A percentile compares a stretch with the other conserved stretches of the same genome.
Evolutionary conservation across 2,329 filamentous ascomycete genomes (phyloP).

Genomic region (Cordyceps pruinosa): DNA sequence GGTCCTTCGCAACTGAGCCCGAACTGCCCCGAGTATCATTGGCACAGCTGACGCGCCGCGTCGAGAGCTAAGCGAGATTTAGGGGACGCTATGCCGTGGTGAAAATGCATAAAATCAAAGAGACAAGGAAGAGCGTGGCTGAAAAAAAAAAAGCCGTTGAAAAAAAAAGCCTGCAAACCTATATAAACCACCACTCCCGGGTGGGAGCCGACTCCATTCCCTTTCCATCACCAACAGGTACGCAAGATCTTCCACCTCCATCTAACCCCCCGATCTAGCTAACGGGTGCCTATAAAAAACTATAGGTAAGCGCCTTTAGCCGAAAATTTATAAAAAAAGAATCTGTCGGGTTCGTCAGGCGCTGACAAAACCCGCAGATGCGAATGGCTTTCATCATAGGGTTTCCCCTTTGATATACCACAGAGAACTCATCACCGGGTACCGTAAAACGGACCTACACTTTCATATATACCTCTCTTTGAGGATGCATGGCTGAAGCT

Average conservation of each 20-base stretch:
- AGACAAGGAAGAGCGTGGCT: not conserved
- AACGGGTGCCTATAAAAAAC: not conserved
- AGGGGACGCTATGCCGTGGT: not conserved
- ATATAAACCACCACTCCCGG: not conserved
- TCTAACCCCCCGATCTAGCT: not conserved
- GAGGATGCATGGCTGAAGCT: not conserved
- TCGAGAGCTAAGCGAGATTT: not conserved
- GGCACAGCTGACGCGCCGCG: not conserved
- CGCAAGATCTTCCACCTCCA: not conserved
- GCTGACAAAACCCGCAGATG: not conserved
- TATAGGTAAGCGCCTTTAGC: not conserved
- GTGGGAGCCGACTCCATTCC: not conserved
- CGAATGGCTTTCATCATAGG: not conserved
- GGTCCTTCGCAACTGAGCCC: too few species aligned
- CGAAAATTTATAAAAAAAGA: not conserved
- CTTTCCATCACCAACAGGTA: not conserved
- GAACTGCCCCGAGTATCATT: too few species aligned
- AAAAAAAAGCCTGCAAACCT: not conserved
- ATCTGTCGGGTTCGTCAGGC: not conserved
- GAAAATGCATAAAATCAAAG: not conserved
- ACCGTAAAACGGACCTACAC: not conserved
- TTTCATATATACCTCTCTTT: not conserved
- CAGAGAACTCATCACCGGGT: not conserved
- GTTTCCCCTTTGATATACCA: not conserved
- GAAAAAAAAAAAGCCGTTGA: not conserved